Percentiles rank a stretch among this genome's conserved stretches.
These are phyloP conservation scores for Aeminium ludgeri DNA, from an alignment of 495 filamentous ascomycete genomes.

Conservation along the genomic window DNA sequence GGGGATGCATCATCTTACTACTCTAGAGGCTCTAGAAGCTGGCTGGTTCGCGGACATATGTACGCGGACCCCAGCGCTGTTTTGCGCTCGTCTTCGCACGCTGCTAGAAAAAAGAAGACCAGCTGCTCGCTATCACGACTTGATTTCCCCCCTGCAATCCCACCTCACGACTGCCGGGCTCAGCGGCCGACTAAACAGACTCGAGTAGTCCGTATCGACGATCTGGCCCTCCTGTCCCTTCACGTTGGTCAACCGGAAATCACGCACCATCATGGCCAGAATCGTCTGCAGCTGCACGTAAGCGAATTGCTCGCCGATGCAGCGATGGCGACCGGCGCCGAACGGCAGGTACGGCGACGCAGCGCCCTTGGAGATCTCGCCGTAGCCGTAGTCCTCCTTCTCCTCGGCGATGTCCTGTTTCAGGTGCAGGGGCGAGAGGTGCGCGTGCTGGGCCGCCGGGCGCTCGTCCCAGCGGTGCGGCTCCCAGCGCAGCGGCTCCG, in stretches of 20 bases:
- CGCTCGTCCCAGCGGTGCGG: constrained; percentile 66
- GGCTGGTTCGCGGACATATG: too few species aligned
- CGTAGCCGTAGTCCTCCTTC: constrained; percentile 84
- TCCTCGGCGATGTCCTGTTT: constrained; percentile 41
- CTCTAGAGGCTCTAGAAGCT: too few species aligned
- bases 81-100: not conserved
- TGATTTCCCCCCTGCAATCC: constrained; percentile 5
- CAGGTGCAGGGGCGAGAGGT: constrained; percentile 1
- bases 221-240: constrained; percentile 38
- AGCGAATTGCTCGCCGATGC: constrained; percentile 95
- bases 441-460: constrained; percentile 25
- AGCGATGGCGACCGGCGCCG: constrained; percentile 81
- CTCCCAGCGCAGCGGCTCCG: constrained; percentile 65
- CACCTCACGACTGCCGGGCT: constrained; percentile 19
- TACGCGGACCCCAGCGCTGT: too few species aligned
- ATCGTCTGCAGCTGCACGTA: constrained; percentile 84
- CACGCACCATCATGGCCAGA: constrained; percentile 55
- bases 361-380: constrained; percentile 76
- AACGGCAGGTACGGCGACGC: constrained; percentile 83
- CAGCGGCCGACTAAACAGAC: constrained; percentile 17
- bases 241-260: constrained; percentile 57
- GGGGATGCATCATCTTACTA: too few species aligned
- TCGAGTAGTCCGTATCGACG: constrained; percentile 68
- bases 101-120: not conserved
- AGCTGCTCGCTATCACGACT: constrained; percentile 9